Conservation (phyloP, 805 yeast species). For the Barnettozyma sp. region DNA sequence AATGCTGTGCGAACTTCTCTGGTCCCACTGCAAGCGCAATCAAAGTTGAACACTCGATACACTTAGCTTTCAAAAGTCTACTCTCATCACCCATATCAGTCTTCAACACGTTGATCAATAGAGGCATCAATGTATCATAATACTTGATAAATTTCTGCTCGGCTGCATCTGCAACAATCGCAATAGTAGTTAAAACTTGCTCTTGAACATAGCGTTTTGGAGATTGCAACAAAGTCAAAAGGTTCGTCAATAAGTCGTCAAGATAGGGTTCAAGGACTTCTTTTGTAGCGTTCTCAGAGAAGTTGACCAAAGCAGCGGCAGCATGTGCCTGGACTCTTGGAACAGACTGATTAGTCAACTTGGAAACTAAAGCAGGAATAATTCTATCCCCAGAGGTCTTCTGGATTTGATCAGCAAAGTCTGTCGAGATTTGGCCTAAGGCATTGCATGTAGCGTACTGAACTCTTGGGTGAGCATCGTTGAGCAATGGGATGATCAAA, state of each 20-base stretch:
- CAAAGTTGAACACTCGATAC: constrained; percentile 91
- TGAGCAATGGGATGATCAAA: constrained; percentile 76
- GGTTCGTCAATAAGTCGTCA: constrained; percentile 68
- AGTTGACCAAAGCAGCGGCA: constrained; percentile 96
- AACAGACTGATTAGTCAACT: constrained; percentile 62
- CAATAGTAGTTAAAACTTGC: constrained; percentile 93
- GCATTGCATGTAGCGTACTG: constrained; percentile 98
- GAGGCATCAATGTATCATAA: constrained; percentile 91
- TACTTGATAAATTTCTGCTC: constrained; percentile 82
- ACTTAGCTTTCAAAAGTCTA: constrained; percentile 79
- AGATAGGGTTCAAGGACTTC: constrained; percentile 88
- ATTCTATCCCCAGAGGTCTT: constrained; percentile 70
- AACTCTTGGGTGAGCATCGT: constrained; percentile 87
- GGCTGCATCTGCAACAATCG: constrained; percentile 96
- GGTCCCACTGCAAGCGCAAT: constrained; percentile 94
- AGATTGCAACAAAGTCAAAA: constrained; percentile 70
- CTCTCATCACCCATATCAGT: constrained; percentile 75
- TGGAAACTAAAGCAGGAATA: constrained; percentile 82
- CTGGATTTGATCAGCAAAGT: constrained; percentile 87
- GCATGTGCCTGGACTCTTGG: constrained; percentile 97
- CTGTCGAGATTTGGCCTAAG: constrained; percentile 93
- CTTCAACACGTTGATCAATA: constrained; percentile 68
- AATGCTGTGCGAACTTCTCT: constrained; percentile 74
- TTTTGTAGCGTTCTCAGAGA: constrained; percentile 84
- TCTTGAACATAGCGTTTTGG: constrained; percentile 94